Evolutionary conservation across 768 basidiomycete species (phyloP), one percentile per base, ranked within the genome.

Genomic region (Megacollybia marginata): DNA sequence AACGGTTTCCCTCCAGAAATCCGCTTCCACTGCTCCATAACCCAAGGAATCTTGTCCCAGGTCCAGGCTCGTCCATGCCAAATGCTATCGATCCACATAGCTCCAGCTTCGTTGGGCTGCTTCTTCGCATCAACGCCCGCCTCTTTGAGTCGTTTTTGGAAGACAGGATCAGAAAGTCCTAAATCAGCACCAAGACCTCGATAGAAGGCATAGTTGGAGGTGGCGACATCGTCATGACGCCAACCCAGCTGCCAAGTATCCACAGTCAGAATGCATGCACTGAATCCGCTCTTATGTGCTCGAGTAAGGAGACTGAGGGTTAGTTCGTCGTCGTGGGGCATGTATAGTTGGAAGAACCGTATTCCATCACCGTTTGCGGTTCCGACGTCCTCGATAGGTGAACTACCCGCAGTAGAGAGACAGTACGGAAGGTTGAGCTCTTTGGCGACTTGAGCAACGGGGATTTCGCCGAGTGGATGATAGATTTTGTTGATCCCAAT

Each of bases 401-500:
- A 70, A 5, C 74, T 74, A 0, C 69, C 65, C 0, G 77, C 78
- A 0, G 77, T 78, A 8, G 75, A 77, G 0, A 80, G 66, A 44
- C 73, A 75, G 55, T 77, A 78, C 69, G 71, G 69, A 9, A 75
- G 60, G 20, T 72, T 72, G 5, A 79, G 64, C 51, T 78, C 74
- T 3, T 70, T 73, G 0, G 75, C 74, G 33, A 77, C 66, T 46
- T 65, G 71, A 16, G 74, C 71, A 6, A 72, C 71, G 13, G 74
- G 63, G 18, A 78, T 62, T 55, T 78, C 77, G 5, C 75, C 78
- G 1, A 57, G 52, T 0, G 64, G 66, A 15, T 68, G 64, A 59
- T 78, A 75, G 13, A 80, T 58, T 51, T 71, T 74, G 55, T 78
- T 79, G 52, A 79, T 74, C 2, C 81, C 79, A 40, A 83, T 71